A percentile compares a stretch with the other conserved stretches of the same genome.
Evolutionary conservation across 805 yeast species (phyloP).

Genomic region (Clavispora vitiphila): DNA sequence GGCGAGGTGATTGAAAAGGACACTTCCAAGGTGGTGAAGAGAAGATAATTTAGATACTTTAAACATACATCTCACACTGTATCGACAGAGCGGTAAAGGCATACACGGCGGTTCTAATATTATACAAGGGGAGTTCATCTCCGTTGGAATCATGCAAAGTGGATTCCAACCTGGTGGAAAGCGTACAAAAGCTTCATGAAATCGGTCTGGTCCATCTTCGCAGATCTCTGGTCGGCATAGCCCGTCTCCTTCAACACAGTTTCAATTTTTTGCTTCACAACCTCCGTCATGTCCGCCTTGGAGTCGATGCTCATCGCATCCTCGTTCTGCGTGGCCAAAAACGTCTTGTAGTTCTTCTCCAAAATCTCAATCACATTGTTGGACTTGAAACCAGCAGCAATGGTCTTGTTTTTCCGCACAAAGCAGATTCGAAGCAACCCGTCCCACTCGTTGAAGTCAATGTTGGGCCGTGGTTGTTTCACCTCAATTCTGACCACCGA

Average conservation of each 20-base stretch:
- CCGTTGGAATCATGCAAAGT: slow-evolving; percentile 79
- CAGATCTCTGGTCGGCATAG: slow-evolving; percentile 79
- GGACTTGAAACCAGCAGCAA: slow-evolving; percentile 88
- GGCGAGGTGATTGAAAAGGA: slow-evolving; percentile 82
- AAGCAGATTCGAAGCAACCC: slow-evolving; percentile 88
- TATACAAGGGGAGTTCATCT: neutral
- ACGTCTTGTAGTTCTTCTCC: slow-evolving; percentile 84
- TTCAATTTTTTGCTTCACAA: slow-evolving; percentile 66
- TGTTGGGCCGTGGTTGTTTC: slow-evolving; percentile 87
- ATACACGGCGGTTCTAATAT: too few relatives aligned
- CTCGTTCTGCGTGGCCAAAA: slow-evolving; percentile 49
- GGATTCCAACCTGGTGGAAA: slow-evolving; percentile 95
- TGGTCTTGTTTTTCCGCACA: slow-evolving; percentile 88
- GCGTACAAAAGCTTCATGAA: slow-evolving; percentile 82
- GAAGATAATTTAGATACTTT: slow-evolving; percentile 35
- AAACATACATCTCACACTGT: neutral
- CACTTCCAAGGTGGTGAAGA: slow-evolving; percentile 37
- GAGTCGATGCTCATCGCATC: slow-evolving; percentile 38
- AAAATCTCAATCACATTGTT: slow-evolving; percentile 72
- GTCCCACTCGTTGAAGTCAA: slow-evolving; percentile 96
- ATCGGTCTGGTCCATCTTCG: slow-evolving; percentile 93
- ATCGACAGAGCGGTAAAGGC: too few relatives aligned
- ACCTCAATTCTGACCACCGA: slow-evolving; percentile 92
- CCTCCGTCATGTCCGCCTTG: slow-evolving; percentile 34
- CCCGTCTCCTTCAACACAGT: slow-evolving; percentile 76